These are phyloP conservation scores for Letharia lupina DNA, from an alignment of 495 filamentous ascomycete genomes.

Conservation along the genomic window DNA sequence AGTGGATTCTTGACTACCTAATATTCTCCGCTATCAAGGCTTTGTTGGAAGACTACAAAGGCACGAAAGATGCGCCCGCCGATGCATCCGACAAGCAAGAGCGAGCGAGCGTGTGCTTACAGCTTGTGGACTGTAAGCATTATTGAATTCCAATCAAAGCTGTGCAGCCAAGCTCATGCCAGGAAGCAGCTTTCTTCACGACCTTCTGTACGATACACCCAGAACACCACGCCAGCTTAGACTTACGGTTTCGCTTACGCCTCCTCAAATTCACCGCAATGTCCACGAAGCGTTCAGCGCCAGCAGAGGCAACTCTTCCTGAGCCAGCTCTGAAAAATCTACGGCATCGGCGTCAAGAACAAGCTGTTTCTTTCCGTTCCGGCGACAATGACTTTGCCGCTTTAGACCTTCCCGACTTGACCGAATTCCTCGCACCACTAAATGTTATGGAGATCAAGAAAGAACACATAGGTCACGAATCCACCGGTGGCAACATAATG, in stretches of 20 bases:
- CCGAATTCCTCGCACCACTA: background rate
- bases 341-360: constrained; percentile 10
- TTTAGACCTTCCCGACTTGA: constrained; percentile 7
- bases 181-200: constrained; percentile 27
- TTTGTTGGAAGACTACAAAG: constrained; percentile 24
- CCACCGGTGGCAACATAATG: background rate
- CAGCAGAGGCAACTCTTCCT: background rate
- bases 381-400: background rate
- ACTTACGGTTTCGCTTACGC: constrained; percentile 28
- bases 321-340: constrained; percentile 1
- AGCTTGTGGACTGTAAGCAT: constrained; percentile 24
- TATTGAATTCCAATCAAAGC: background rate
- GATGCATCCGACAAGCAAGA: background rate
- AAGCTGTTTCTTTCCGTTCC: constrained; percentile 10
- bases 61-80: background rate
- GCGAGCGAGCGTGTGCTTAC: constrained; percentile 16
- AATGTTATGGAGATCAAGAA: background rate
- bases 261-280: constrained; percentile 32
- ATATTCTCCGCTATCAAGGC: constrained; percentile 36
- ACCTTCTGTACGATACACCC: constrained; percentile 31
- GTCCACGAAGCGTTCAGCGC: constrained; percentile 27
- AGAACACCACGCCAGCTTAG: constrained; percentile 12
- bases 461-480: background rate
- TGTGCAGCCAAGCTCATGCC: background rate
- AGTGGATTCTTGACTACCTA: constrained; percentile 49